phyloP scores from a whole-genome alignment of 2,329 filamentous ascomycete species.

The Raffaelea ambrosiae region DNA sequence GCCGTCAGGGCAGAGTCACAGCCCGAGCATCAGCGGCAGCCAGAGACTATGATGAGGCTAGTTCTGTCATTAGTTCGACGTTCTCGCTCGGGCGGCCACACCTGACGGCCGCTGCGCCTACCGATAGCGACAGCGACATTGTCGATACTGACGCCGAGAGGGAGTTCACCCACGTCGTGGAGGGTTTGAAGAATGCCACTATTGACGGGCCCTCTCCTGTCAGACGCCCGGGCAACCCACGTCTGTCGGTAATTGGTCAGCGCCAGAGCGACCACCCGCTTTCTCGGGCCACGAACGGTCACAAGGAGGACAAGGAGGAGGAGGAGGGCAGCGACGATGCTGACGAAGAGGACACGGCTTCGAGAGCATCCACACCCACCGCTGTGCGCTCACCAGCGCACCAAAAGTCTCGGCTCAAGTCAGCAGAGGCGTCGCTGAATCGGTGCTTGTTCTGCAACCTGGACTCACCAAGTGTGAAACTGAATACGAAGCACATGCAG shows the following conservation, averaged over 20 bases:
- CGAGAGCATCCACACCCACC: conserved; percentile 18
- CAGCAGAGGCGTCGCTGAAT: conserved; percentile 34
- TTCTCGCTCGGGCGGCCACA: conserved; percentile 84
- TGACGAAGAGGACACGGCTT: conserved; percentile 1
- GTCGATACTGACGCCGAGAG: conserved; percentile 62
- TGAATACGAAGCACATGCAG: conserved; percentile 84
- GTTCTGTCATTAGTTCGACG: conserved; percentile 80
- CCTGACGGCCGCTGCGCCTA: conserved; percentile 28
- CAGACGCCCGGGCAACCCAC: conserved; percentile 45
- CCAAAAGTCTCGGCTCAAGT: too few relatives aligned
- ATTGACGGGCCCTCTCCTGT: conserved; percentile 39
- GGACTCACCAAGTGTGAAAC: conserved; percentile 62
- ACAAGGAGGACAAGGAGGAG: conserved; percentile 59
- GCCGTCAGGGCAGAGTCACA: too few relatives aligned
- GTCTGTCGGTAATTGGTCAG: conserved; percentile 28
- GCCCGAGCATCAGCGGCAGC: conserved; percentile 20
- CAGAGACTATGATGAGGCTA: conserved; percentile 56
- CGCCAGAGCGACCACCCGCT: conserved; percentile 38
- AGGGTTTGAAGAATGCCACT: conserved; percentile 62
- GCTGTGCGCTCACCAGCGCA: background rate
- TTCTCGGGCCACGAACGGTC: conserved; percentile 21
- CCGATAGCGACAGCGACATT: conserved; percentile 23
- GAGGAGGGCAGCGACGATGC: too few relatives aligned
- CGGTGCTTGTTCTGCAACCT: conserved; percentile 90
- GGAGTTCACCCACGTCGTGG: conserved; percentile 69